A percentile compares a stretch with the other conserved stretches of the same genome.
These are phyloP conservation scores for Pseudopyricularia cyperi DNA, from an alignment of 2,329 filamentous ascomycete species.

Conservation along the genomic window DNA sequence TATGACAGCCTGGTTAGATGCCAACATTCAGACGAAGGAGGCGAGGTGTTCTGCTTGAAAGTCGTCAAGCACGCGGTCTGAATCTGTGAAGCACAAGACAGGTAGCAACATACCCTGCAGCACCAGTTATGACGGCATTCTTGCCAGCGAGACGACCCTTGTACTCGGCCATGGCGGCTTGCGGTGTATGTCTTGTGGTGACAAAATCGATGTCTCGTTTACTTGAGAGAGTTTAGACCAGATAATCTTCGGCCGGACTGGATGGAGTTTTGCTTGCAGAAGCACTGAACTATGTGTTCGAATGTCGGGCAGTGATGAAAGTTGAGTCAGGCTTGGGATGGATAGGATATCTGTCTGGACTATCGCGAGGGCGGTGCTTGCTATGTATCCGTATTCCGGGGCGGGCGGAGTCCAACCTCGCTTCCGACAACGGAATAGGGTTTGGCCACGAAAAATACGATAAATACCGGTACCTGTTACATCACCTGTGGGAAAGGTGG, in stretches of 20 bases:
- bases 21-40: background rate
- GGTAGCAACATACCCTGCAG: slow-evolving; percentile 54
- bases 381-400: background rate
- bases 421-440: background rate
- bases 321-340: background rate
- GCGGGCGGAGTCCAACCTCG: background rate
- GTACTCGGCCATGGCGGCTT: background rate
- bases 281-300: background rate
- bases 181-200: background rate
- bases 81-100: background rate
- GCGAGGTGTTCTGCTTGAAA: background rate
- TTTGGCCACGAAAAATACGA: background rate
- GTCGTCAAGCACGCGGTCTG: background rate
- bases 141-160: slow-evolving; percentile 33
- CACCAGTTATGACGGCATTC: slow-evolving; percentile 67
- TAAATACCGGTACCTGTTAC: too few relatives aligned
- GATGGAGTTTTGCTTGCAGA: background rate
- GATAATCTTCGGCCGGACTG: background rate
- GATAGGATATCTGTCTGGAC: background rate
- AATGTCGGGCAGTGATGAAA: background rate
- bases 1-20: slow-evolving; percentile 1
- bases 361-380: background rate
- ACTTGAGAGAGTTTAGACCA: background rate
- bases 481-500: background rate
- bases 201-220: background rate